Conservation (phyloP, 352 stramenopile species). For the Globisporangium emineosum region DNA sequence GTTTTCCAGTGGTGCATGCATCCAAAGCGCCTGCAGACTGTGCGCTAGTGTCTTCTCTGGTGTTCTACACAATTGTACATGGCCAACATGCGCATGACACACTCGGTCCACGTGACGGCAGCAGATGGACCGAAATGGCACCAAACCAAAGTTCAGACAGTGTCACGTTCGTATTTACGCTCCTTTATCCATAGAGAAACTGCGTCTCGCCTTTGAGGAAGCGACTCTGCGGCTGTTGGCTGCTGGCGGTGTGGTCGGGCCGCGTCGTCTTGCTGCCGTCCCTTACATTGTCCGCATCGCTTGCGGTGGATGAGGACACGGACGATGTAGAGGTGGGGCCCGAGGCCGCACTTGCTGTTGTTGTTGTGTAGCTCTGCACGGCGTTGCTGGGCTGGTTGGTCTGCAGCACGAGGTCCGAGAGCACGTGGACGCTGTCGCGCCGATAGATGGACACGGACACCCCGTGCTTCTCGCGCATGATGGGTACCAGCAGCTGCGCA, state of each 20-base stretch:
- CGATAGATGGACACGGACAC: conserved; percentile 62
- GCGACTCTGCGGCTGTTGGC: conserved; percentile 16
- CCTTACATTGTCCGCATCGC: conserved; percentile 5
- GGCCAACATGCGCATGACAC: too few species aligned
- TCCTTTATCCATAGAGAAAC: conserved; percentile 47
- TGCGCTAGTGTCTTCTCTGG: too few species aligned
- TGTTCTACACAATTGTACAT: too few species aligned
- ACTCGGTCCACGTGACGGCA: too few species aligned
- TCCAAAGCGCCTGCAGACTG: too few species aligned
- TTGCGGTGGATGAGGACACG: neutral
- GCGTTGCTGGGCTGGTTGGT: conserved; percentile 33
- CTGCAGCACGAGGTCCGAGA: conserved; percentile 51
- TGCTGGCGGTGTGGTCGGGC: conserved; percentile 19
- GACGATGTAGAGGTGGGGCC: neutral
- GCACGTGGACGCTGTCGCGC: conserved; percentile 49
- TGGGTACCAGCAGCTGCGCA: conserved; percentile 60
- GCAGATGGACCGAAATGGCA: too few species aligned
- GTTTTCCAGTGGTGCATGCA: too few species aligned
- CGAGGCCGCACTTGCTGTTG: neutral
- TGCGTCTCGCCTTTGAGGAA: conserved; percentile 44
- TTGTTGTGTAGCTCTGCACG: conserved; percentile 26
- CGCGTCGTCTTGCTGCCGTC: conserved; percentile 4
- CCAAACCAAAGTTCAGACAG: neutral
- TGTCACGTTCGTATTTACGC: too few species aligned
- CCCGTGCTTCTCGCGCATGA: conserved; percentile 61